phyloP scores from a whole-genome alignment of 352 stramenopile species.

The Discostella stelligera region DNA sequence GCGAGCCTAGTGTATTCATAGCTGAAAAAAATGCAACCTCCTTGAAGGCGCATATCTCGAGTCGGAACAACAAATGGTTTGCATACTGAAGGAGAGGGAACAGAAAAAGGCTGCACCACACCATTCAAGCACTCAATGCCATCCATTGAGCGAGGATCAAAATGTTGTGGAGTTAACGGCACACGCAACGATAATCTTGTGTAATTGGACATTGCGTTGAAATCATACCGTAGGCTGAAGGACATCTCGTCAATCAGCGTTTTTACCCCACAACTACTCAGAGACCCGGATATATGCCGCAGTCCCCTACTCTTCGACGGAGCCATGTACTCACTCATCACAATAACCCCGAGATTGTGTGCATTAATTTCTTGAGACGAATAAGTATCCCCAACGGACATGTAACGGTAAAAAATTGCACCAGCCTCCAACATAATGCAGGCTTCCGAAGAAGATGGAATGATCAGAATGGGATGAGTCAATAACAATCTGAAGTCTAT shows the following conservation, averaged over 20 bases:
- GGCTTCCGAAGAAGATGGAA: constrained; percentile 38
- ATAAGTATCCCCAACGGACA: constrained; percentile 57
- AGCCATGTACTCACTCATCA: constrained; percentile 54
- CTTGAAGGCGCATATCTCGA: constrained; percentile 48
- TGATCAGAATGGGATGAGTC: constrained; percentile 44
- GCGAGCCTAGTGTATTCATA: constrained; percentile 63
- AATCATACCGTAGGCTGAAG: constrained; percentile 74
- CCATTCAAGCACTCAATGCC: constrained; percentile 60
- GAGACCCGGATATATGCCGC: constrained; percentile 54
- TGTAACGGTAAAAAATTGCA: constrained; percentile 77
- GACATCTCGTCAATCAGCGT: constrained; percentile 78
- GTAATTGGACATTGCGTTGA: constrained; percentile 66
- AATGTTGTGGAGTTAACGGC: constrained; percentile 58
- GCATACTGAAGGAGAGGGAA: constrained; percentile 63
- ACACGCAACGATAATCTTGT: constrained; percentile 66
- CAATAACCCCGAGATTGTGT: constrained; percentile 64
- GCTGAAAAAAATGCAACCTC: constrained; percentile 57
- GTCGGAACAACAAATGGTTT: constrained; percentile 58
- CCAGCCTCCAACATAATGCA: constrained; percentile 54
- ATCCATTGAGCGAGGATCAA: constrained; percentile 51
- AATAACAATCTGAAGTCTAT: constrained; percentile 81
- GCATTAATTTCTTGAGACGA: constrained; percentile 73
- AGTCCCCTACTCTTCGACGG: constrained; percentile 47
- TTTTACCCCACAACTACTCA: constrained; percentile 47
- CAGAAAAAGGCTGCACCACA: constrained; percentile 54